Evolutionary conservation across 2,329 filamentous ascomycete species (phyloP), one percentile per base, ranked within the genome.

Genomic region (Talaromyces islandicus): DNA sequence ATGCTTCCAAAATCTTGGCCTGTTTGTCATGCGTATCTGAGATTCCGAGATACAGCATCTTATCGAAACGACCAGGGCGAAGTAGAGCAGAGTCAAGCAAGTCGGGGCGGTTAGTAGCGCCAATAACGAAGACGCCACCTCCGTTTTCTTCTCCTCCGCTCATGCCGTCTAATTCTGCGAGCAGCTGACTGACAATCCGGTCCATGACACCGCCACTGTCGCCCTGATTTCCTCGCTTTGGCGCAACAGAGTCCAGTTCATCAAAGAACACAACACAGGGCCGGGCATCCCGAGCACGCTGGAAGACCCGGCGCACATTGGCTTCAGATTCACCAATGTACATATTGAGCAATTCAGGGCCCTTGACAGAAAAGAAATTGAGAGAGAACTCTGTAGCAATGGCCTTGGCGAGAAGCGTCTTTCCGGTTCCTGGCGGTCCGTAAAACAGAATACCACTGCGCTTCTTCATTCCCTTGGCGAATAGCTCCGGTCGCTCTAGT

Each of bases 291-390:
- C 94, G 91, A 64, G 94, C 94, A 83, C 97, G 97, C 85, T 99
- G 94, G 77, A 99, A 99, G 67, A 99, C 97, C 74, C 97, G 93
- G 71, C 94, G 90, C 65, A 99, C 97, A 78, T 99, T 99, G 83
- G 91, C 96, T 81, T 99, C 95, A 58, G 94, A 99, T 81, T 99
- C 94, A 88, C 94, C 94, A 74, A 99, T 97, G 90, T 94, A 99
- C 94, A 99, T 99, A 76, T 92, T 97, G 68, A 99, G 87, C 72
- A 99, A 83, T 77, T 99, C 94, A 46, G 94, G 95, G 62, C 94
- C 94, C 85, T 99, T 99, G 78, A 99, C 90, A 29, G 94, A 99
- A 77, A 99, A 97, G 82, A 99, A 99, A 81, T 99, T 99, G 83
- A 94, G 91, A 62, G 94, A 90, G 75, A 93, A 97, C 80, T 99